A percentile compares a stretch with the other conserved stretches of the same genome.
phyloP scores from a whole-genome alignment of 805 yeast genomes.

The Ogataea saltuana region DNA sequence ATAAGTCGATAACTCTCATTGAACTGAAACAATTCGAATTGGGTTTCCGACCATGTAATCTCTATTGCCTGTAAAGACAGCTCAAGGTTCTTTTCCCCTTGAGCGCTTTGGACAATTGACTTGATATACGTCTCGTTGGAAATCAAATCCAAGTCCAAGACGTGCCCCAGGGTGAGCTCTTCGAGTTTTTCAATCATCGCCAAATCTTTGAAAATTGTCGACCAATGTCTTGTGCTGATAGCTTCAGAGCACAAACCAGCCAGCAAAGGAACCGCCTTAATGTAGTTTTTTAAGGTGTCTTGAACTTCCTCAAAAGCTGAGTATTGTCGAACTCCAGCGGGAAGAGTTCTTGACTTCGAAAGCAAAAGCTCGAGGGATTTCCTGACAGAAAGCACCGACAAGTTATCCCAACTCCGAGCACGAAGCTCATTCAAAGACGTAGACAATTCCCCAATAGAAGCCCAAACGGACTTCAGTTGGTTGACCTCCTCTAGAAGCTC shows the following conservation, averaged over 20 bases:
- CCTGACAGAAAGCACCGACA: conserved; percentile 47
- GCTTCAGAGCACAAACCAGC: conserved; percentile 54
- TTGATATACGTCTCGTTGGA: conserved; percentile 48
- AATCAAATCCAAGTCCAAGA: conserved; percentile 57
- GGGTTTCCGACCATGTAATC: conserved; percentile 53
- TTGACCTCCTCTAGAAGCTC: conserved; percentile 47
- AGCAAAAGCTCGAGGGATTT: conserved; percentile 52
- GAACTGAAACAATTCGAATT: conserved; percentile 56
- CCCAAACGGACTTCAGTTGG: conserved; percentile 66
- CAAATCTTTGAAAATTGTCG: conserved; percentile 40
- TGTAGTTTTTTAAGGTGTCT: conserved; percentile 40
- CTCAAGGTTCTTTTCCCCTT: conserved; percentile 68
- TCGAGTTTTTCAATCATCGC: conserved; percentile 13
- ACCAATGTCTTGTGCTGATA: conserved; percentile 71
- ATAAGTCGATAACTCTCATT: conserved; percentile 55
- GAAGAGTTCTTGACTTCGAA: conserved; percentile 49
- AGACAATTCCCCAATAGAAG: conserved; percentile 54
- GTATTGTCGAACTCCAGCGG: conserved; percentile 62
- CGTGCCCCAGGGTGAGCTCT: conserved; percentile 52
- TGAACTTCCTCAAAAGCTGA: conserved; percentile 67
- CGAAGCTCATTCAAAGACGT: conserved; percentile 45
- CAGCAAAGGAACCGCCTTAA: conserved; percentile 42
- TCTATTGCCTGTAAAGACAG: conserved; percentile 52
- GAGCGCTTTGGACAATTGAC: conserved; percentile 59
- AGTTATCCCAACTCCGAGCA: conserved; percentile 47